Evolutionary conservation across 2,329 filamentous ascomycete genomes (phyloP).

Genomic region (Pseudogymnoascus sp.): DNA sequence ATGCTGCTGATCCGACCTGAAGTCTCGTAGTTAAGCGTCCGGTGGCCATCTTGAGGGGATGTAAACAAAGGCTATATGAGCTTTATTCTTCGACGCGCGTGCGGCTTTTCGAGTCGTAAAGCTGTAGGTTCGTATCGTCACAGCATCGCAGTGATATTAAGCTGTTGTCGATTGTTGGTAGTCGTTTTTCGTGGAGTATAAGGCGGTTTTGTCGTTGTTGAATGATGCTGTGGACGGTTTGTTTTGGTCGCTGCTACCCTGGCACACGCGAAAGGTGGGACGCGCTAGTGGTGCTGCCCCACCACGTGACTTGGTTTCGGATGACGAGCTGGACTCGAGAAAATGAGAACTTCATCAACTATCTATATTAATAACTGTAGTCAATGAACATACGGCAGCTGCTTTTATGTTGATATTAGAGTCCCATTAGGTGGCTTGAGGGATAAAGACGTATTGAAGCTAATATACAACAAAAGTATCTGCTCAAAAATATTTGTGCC

Average conservation of each 20-base stretch:
- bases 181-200: conserved; percentile 4
- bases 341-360: not conserved
- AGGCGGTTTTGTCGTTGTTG: not conserved
- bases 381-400: not conserved
- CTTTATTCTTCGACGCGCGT: not conserved
- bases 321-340: not conserved
- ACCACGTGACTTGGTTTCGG: not conserved
- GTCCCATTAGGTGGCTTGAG: not conserved
- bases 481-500: not conserved
- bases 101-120: conserved; percentile 1
- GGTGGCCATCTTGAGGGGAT: conserved; percentile 23
- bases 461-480: not conserved
- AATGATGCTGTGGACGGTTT: not conserved
- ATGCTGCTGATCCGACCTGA: conserved; percentile 72
- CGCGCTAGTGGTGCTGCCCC: not conserved
- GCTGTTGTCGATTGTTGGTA: conserved; percentile 1
- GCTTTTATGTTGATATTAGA: not conserved
- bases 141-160: conserved; percentile 2
- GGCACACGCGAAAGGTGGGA: conserved; percentile 7
- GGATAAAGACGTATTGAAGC: not conserved
- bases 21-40: conserved; percentile 41
- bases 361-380: not conserved
- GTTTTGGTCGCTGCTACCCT: conserved; percentile 9
- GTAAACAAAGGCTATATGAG: conserved; percentile 6
- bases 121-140: not conserved